phyloP scores from a whole-genome alignment of 1,139 yeast genomes.

The Magnusiomyces magnusii region DNA sequence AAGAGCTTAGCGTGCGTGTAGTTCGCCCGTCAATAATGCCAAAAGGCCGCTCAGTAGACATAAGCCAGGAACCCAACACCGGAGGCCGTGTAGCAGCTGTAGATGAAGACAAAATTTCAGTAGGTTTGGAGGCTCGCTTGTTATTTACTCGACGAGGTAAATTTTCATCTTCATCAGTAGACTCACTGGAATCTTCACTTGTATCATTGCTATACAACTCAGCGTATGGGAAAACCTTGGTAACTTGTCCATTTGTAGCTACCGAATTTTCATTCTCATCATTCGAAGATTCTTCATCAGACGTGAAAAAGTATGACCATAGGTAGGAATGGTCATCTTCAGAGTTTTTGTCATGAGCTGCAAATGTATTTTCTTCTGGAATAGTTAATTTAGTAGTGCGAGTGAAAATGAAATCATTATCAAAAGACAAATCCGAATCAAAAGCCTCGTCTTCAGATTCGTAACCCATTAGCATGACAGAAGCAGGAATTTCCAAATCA shows the following conservation, averaged over 20 bases:
- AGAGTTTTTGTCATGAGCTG: slow-evolving; percentile 15
- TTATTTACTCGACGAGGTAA: slow-evolving; percentile 57
- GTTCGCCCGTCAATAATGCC: slow-evolving; percentile 92
- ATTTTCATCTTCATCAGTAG: slow-evolving; percentile 82
- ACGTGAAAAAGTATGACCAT: slow-evolving; percentile 37
- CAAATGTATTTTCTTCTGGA: slow-evolving; percentile 11
- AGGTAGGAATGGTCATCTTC: slow-evolving; percentile 36
- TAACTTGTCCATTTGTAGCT: not conserved
- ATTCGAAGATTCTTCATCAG: slow-evolving; percentile 29
- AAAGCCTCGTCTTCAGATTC: slow-evolving; percentile 31
- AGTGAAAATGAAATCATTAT: slow-evolving; percentile 29
- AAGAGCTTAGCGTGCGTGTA: slow-evolving; percentile 63
- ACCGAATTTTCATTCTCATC: slow-evolving; percentile 20
- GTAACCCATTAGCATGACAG: slow-evolving; percentile 19
- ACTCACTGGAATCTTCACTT: slow-evolving; percentile 49
- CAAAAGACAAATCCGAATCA: slow-evolving; percentile 24
- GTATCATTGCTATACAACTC: slow-evolving; percentile 24
- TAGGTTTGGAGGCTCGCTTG: slow-evolving; percentile 69
- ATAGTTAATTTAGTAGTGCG: slow-evolving; percentile 12
- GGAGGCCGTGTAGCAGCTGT: slow-evolving; percentile 87
- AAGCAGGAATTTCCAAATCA: slow-evolving; percentile 21
- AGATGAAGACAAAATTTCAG: slow-evolving; percentile 81
- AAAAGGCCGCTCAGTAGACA: slow-evolving; percentile 69
- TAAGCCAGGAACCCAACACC: slow-evolving; percentile 84
- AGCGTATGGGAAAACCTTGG: not conserved